phyloP scores from a whole-genome alignment of 129 eudicot species.

The Silybum marianum region DNA sequence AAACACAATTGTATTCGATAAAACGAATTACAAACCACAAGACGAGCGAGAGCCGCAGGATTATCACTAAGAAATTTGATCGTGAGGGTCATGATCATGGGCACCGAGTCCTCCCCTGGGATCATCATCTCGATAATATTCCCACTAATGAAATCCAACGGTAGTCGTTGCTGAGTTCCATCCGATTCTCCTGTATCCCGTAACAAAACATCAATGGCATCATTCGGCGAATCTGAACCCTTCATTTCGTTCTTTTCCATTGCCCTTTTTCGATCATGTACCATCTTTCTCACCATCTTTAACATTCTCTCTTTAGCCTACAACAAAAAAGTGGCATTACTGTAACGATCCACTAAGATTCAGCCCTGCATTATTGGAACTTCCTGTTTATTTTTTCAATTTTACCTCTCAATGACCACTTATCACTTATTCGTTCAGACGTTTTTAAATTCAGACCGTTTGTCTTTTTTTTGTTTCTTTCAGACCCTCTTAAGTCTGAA shows the following conservation, averaged over 20 bases:
- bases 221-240: conserved; percentile 41
- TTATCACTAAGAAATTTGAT: conserved; percentile 74
- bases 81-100: conserved; percentile 85
- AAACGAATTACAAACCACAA: conserved; percentile 54
- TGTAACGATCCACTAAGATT: conserved; percentile 9
- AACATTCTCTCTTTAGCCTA: conserved; percentile 83
- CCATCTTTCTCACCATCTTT: conserved; percentile 55
- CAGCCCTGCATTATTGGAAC: background rate
- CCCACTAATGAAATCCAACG: conserved; percentile 71
- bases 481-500: too few species aligned
- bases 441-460: too few species aligned
- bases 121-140: conserved; percentile 96
- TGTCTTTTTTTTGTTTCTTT: too few species aligned
- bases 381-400: too few species aligned
- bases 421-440: too few species aligned
- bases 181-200: conserved; percentile 59
- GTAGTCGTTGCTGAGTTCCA: conserved; percentile 44
- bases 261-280: conserved; percentile 60
- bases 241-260: conserved; percentile 41
- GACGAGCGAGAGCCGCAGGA: conserved; percentile 61
- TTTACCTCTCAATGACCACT: too few species aligned
- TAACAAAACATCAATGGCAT: conserved; percentile 71
- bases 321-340: background rate
- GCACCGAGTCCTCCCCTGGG: conserved; percentile 98
- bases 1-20: background rate